A percentile compares a stretch with the other conserved stretches of the same genome.
Evolutionary conservation across 345 rosid species (phyloP).

Genomic region (Populus nigra): DNA sequence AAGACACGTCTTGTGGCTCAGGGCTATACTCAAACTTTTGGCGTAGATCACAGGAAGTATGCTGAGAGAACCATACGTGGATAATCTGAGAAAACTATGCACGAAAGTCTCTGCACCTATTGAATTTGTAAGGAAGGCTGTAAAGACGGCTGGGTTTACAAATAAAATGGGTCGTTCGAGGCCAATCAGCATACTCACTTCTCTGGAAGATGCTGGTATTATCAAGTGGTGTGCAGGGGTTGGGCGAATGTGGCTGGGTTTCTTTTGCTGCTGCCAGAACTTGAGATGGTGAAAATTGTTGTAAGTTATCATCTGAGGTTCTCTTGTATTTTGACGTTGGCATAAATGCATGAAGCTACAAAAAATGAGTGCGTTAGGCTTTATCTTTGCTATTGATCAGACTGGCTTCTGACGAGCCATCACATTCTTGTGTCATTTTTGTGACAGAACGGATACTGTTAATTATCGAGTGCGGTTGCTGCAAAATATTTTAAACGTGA

Average conservation of each 20-base stretch:
- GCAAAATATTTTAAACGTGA: constrained; percentile 45
- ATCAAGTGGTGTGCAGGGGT: constrained; percentile 93
- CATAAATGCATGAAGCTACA: constrained; percentile 87
- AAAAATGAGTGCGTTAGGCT: constrained; percentile 69
- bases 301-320: constrained; percentile 84
- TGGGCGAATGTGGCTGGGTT: constrained; percentile 88
- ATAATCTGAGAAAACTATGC: constrained; percentile 70
- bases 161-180: constrained; percentile 91
- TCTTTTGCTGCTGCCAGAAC: constrained; percentile 93
- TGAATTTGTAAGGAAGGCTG: constrained; percentile 75
- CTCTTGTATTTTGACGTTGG: constrained; percentile 87
- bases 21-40: too few relatives aligned
- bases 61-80: constrained; percentile 53
- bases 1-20: neutral
- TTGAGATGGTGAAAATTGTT: constrained; percentile 69
- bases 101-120: constrained; percentile 82
- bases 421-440: constrained; percentile 67
- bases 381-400: constrained; percentile 65
- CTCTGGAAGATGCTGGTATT: constrained; percentile 80
- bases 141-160: constrained; percentile 79
- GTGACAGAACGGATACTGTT: constrained; percentile 54
- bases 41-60: constrained; percentile 26
- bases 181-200: constrained; percentile 60
- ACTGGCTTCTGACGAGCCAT: constrained; percentile 67
- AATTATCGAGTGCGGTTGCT: constrained; percentile 60